Conservation (phyloP, 2,329 filamentous ascomycete species). For the Aspergillus unguis region DNA sequence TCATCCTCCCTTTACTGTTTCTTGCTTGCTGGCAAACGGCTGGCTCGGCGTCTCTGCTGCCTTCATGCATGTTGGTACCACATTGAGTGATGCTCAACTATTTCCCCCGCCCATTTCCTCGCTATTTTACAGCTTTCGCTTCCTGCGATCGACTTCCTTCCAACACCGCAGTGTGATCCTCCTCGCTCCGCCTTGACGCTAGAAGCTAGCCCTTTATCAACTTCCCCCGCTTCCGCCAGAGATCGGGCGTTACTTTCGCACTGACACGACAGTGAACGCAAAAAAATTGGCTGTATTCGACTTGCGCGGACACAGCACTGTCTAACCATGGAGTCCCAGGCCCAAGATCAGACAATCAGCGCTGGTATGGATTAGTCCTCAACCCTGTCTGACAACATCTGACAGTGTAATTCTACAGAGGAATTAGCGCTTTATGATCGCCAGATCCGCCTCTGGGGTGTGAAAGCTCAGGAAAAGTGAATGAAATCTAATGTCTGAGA, state of each 20-base stretch:
- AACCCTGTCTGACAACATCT: background rate
- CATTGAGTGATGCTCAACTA: slow-evolving; percentile 4
- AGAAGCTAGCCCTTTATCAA: background rate
- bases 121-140: background rate
- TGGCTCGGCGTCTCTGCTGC: background rate
- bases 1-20: background rate
- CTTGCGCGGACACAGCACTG: no score
- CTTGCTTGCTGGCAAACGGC: background rate
- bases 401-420: slow-evolving; percentile 51
- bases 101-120: background rate
- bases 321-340: slow-evolving; percentile 14
- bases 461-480: slow-evolving; percentile 80
- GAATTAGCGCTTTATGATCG: slow-evolving; percentile 97
- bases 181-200: slow-evolving; percentile 1
- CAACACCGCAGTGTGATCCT: background rate
- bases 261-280: background rate
- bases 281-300: background rate
- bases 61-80: slow-evolving; percentile 9
- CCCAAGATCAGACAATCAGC: slow-evolving; percentile 18
- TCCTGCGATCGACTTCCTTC: background rate
- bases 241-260: background rate
- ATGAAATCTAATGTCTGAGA: slow-evolving; percentile 5
- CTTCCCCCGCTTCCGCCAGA: background rate
- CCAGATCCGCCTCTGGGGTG: slow-evolving; percentile 95
- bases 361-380: slow-evolving; percentile 26